Evolutionary conservation across 2,329 filamentous ascomycete species (phyloP).

Genomic region (Fonsecaea erecta): DNA sequence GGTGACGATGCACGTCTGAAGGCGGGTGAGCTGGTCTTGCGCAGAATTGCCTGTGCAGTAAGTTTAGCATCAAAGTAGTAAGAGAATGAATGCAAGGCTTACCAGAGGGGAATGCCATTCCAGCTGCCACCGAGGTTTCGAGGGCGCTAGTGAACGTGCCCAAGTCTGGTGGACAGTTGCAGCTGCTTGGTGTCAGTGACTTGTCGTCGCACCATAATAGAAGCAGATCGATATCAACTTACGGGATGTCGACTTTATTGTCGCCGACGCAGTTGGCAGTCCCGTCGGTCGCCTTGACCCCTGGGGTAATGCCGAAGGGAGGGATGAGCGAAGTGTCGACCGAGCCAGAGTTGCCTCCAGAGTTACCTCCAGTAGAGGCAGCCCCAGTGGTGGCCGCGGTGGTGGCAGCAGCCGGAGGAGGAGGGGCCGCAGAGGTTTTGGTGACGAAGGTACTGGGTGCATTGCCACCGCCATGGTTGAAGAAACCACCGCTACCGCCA

Average conservation of each 20-base stretch:
- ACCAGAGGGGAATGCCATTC: conserved; percentile 27
- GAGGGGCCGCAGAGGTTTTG: conserved; percentile 10
- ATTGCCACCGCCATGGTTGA: conserved; percentile 20
- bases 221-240: neutral
- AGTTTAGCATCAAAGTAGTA: neutral
- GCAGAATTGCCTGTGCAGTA: conserved; percentile 25
- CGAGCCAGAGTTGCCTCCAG: conserved; percentile 9
- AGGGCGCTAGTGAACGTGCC: conserved; percentile 27
- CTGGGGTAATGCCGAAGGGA: conserved; percentile 29
- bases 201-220: neutral
- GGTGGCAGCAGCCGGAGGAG: conserved; percentile 9
- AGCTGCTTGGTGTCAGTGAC: conserved; percentile 23
- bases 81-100: neutral
- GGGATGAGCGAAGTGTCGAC: conserved; percentile 29
- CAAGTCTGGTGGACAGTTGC: conserved; percentile 31
- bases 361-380: neutral
- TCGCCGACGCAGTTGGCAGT: conserved; percentile 34
- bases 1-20: conserved; percentile 31
- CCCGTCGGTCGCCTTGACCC: conserved; percentile 29
- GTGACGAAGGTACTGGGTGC: conserved; percentile 28
- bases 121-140: conserved; percentile 17
- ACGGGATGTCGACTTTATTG: conserved; percentile 28
- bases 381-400: conserved; percentile 8
- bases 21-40: conserved; percentile 30
- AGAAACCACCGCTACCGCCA: conserved; percentile 4